Percentiles rank a stretch among this genome's conserved stretches.
phyloP scores from a whole-genome alignment of 495 filamentous ascomycete species.

The Hyaloscypha variabilis region DNA sequence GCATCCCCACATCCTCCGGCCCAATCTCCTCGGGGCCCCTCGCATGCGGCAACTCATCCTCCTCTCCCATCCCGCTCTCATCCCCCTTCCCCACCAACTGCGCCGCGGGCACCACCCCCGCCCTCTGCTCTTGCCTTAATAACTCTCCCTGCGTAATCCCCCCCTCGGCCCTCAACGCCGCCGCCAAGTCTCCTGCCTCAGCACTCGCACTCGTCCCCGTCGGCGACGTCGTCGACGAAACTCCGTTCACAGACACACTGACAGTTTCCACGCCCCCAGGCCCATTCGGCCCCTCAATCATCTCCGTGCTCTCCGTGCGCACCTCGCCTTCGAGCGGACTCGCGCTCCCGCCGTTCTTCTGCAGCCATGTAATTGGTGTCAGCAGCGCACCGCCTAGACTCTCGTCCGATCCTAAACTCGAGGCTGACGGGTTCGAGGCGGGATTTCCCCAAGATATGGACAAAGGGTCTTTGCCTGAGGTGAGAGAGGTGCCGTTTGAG shows the following conservation, averaged over 20 bases:
- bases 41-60: slow-evolving; percentile 75
- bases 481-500: slow-evolving; percentile 28
- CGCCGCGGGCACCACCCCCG: slow-evolving; percentile 61
- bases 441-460: slow-evolving; percentile 37
- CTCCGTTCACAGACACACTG: slow-evolving; percentile 66
- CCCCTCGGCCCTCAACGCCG: slow-evolving; percentile 42
- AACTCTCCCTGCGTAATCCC: slow-evolving; percentile 77
- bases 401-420: slow-evolving; percentile 74
- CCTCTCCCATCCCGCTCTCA: slow-evolving; percentile 40
- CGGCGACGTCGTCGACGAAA: slow-evolving; percentile 43
- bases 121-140: slow-evolving; percentile 76
- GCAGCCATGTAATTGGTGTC: slow-evolving; percentile 91
- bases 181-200: slow-evolving; percentile 3
- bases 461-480: slow-evolving; percentile 25
- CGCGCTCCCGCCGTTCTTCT: slow-evolving; percentile 17
- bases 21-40: slow-evolving; percentile 82
- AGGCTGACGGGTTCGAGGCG: slow-evolving; percentile 36
- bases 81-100: slow-evolving; percentile 37
- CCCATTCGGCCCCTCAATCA: slow-evolving; percentile 72
- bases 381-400: slow-evolving; percentile 87
- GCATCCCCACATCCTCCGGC: slow-evolving; percentile 83
- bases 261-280: slow-evolving; percentile 73
- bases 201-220: slow-evolving; percentile 27
- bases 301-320: slow-evolving; percentile 67
- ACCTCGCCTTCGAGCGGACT: slow-evolving; percentile 52